Percentiles rank a stretch among this genome's conserved stretches.
Evolutionary conservation across 2,329 filamentous ascomycete species (phyloP).

Genomic region (Colletotrichum sp.): DNA sequence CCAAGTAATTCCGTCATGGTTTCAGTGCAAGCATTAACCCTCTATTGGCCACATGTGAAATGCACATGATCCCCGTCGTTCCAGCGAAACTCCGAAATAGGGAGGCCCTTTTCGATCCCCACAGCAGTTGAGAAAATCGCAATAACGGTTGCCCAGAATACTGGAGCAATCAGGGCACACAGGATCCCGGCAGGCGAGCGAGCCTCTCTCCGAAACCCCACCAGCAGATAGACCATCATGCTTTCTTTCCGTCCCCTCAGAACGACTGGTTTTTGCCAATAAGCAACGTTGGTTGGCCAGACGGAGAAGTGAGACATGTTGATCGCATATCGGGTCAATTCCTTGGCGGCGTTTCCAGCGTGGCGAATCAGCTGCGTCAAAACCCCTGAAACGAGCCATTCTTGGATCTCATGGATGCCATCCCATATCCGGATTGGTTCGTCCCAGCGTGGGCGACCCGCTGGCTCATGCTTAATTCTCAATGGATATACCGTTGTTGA

Average conservation of each 20-base stretch:
- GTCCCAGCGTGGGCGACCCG: neutral
- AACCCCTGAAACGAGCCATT: slow-evolving; percentile 1
- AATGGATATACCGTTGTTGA: neutral
- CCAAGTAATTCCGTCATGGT: neutral
- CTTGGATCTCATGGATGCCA: neutral
- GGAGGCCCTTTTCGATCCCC: neutral
- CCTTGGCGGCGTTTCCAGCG: slow-evolving; percentile 1
- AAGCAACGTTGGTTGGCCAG: slow-evolving; percentile 4
- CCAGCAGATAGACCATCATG: neutral
- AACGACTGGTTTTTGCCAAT: neutral
- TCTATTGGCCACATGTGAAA: neutral
- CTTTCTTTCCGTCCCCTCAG: neutral
- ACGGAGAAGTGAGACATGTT: slow-evolving; percentile 9
- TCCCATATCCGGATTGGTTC: neutral
- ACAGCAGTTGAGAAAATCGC: neutral
- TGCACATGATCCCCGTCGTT: neutral
- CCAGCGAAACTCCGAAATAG: neutral
- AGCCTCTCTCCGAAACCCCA: neutral
- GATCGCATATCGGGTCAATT: slow-evolving; percentile 9
- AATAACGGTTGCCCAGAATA: neutral
- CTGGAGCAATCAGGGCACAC: neutral
- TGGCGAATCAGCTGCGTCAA: slow-evolving; percentile 1
- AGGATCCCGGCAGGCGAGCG: neutral
- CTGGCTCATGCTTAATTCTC: slow-evolving; percentile 7
- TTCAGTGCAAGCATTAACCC: neutral